These are phyloP conservation scores for Pyrus betulifolia DNA, from an alignment of 306 rosid species.

Conservation along the genomic window DNA sequence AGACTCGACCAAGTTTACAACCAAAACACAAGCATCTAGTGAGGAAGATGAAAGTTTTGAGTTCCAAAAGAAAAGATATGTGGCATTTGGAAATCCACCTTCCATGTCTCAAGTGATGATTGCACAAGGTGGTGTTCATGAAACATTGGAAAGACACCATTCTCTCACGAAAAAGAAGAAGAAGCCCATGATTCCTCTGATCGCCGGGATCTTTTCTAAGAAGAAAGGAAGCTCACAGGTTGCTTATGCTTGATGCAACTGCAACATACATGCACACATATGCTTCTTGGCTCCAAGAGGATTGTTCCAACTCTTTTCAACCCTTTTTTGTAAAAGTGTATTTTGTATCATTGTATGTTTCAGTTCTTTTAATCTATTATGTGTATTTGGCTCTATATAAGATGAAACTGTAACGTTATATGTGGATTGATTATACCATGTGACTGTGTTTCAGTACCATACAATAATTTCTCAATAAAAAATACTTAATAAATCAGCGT, in stretches of 20 bases:
- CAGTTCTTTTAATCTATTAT: not conserved
- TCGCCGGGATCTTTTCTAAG: constrained; percentile 62
- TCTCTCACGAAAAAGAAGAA: constrained; percentile 65
- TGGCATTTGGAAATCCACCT: constrained; percentile 75
- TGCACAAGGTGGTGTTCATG: constrained; percentile 33
- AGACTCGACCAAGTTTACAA: constrained; percentile 30
- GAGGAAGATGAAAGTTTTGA: constrained; percentile 32
- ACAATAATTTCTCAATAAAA: no score
- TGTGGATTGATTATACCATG: not conserved
- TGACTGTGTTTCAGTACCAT: no score
- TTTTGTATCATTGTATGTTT: not conserved
- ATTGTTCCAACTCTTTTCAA: not conserved
- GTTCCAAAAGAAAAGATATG: constrained; percentile 83
- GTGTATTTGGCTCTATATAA: not conserved
- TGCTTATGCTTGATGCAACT: constrained; percentile 21
- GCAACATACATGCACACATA: not conserved
- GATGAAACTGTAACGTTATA: not conserved
- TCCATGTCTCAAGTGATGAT: constrained; percentile 33
- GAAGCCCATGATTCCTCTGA: constrained; percentile 53
- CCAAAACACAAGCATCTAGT: constrained; percentile 15
- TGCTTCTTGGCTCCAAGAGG: not conserved
- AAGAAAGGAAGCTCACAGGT: constrained; percentile 45
- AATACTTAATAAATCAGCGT: not conserved
- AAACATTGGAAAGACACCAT: constrained; percentile 56
- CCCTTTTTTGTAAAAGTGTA: not conserved